phyloP scores from a whole-genome alignment of 495 filamentous ascomycete genomes.

The Parathielavia appendiculata region DNA sequence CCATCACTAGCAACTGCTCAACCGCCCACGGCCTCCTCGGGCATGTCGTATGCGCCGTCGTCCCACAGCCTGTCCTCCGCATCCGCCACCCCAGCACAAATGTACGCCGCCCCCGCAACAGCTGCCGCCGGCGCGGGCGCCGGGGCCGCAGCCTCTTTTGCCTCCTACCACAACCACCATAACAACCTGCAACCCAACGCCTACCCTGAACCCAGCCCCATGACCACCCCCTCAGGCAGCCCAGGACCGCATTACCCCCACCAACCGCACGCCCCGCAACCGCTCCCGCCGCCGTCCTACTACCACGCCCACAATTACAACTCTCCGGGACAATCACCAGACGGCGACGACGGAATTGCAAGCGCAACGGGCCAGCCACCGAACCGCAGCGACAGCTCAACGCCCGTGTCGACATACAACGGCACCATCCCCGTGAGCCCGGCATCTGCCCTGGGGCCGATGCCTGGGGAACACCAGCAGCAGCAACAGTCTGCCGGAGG shows the following conservation, averaged over 20 bases:
- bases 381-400: constrained; percentile 2
- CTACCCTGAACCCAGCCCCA: constrained; percentile 13
- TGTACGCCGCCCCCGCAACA: constrained; percentile 2
- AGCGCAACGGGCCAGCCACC: not conserved
- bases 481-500: not conserved
- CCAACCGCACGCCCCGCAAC: not conserved
- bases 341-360: not conserved
- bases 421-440: constrained; percentile 13
- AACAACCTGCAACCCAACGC: not conserved
- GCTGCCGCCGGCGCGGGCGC: not conserved
- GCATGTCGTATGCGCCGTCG: not conserved
- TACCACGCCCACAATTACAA: not conserved
- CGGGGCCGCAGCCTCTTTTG: constrained; percentile 11
- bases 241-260: not conserved
- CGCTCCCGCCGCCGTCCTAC: not conserved
- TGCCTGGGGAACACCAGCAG: constrained; percentile 4
- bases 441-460: constrained; percentile 9
- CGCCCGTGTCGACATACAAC: constrained; percentile 16
- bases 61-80: not conserved
- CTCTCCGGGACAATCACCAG: not conserved
- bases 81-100: not conserved
- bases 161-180: constrained; percentile 5
- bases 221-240: constrained; percentile 7
- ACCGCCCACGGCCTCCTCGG: not conserved
- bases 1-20: not conserved